Conservation (phyloP, 495 filamentous ascomycete species). For the Talaromyces ruber region DNA sequence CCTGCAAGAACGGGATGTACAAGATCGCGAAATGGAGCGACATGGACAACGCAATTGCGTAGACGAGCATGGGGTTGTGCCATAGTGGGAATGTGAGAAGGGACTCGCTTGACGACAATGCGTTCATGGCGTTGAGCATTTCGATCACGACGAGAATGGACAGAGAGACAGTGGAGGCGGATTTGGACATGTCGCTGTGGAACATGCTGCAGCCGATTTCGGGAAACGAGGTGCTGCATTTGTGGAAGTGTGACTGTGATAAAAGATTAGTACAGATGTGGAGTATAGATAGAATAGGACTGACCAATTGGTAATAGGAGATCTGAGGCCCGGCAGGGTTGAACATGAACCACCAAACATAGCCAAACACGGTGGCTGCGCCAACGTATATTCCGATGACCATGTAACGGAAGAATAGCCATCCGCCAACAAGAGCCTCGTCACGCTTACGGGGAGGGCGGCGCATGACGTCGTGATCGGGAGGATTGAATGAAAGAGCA, state of each 20-base stretch:
- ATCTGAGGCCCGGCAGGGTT: slow-evolving; percentile 88
- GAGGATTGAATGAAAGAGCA: slow-evolving; percentile 93
- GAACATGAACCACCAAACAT: slow-evolving; percentile 99
- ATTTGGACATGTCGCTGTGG: slow-evolving; percentile 75
- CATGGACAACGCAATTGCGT: slow-evolving; percentile 94
- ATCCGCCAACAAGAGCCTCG: slow-evolving; percentile 83
- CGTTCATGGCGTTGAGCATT: slow-evolving; percentile 99
- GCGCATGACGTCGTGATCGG: slow-evolving; percentile 95
- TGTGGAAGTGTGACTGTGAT: slow-evolving; percentile 75
- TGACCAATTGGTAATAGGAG: slow-evolving; percentile 77
- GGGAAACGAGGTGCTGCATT: slow-evolving; percentile 77
- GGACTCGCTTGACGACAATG: slow-evolving; percentile 88
- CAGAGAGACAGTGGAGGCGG: slow-evolving; percentile 91
- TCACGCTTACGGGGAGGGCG: slow-evolving; percentile 84
- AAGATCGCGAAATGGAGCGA: slow-evolving; percentile 87
- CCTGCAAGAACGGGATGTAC: slow-evolving; percentile 85
- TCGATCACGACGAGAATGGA: slow-evolving; percentile 94
- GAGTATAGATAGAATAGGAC: slow-evolving; percentile 9
- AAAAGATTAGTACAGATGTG: slow-evolving; percentile 7
- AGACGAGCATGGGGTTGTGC: slow-evolving; percentile 96
- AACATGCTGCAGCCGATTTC: slow-evolving; percentile 96
- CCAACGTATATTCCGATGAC: slow-evolving; percentile 95
- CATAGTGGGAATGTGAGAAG: slow-evolving; percentile 87
- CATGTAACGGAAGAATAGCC: slow-evolving; percentile 97
- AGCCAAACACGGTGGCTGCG: slow-evolving; percentile 89